Evolutionary conservation across 768 basidiomycete species (phyloP), one percentile per base, ranked within the genome.

Genomic region (Pisolithus marmoratus): DNA sequence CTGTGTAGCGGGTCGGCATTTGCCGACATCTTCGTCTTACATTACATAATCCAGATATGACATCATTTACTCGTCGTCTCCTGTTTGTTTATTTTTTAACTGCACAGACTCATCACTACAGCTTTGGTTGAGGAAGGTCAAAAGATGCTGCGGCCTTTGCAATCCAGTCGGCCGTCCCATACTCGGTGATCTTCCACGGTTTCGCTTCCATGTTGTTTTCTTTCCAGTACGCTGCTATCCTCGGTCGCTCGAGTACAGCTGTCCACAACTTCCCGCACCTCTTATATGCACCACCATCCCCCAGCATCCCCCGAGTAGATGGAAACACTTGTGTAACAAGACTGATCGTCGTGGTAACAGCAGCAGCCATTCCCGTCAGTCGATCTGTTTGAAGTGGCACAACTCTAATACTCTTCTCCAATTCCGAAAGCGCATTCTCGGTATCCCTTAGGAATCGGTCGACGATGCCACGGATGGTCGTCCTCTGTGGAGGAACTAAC

Each of bases 1-100:
- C 75, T 77, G 58, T 73, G 67, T 64, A 77, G 76, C 73, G n/a
- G 54, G 38, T 58, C 73, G 74, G 73, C 53, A 54, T 50, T 55
- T 41, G 46, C 74, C 73, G 73, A 34, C 2, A 36, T 19, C 5
- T 14, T 17, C 43, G 6, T 15, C 23, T 26, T 26, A 46, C 44
- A 26, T 26, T 17, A n/a, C 31, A n/a, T 15, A 29, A n/a, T n/a
- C n/a, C n/a, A n/a, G n/a, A n/a, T n/a, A n/a, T n/a, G n/a, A n/a
- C n/a, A n/a, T n/a, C n/a, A n/a, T n/a, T n/a, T n/a, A n/a, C n/a
- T n/a, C n/a, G n/a, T n/a, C n/a, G n/a, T n/a, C n/a, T n/a, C n/a
- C n/a, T n/a, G n/a, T n/a, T n/a, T n/a, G n/a, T n/a, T n/a, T n/a
- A n/a, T n/a, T n/a, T n/a, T n/a, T n/a, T n/a, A n/a, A n/a, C n/a